phyloP scores from a whole-genome alignment of 2,329 filamentous ascomycete genomes.

The Exophiala phaeomuriformis region DNA sequence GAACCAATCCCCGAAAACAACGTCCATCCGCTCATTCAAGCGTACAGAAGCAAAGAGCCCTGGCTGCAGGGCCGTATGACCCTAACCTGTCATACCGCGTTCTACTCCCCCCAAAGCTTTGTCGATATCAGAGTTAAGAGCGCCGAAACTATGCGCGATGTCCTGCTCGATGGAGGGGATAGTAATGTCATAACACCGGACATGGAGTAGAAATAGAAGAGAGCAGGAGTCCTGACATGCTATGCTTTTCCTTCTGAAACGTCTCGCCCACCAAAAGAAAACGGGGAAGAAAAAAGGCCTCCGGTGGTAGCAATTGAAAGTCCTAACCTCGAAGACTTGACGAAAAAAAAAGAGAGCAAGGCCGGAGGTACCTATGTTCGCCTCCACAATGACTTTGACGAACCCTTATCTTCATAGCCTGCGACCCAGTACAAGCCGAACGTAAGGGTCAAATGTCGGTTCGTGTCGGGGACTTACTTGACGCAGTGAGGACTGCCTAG shows the following conservation, averaged over 20 bases:
- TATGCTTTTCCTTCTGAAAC: too few relatives aligned
- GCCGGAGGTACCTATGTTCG: neutral
- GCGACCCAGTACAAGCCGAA: neutral
- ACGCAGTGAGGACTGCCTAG: too few relatives aligned
- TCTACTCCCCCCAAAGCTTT: slow-evolving; percentile 25
- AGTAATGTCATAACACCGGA: slow-evolving; percentile 25
- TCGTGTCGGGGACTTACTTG: too few relatives aligned
- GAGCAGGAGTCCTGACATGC: too few relatives aligned
- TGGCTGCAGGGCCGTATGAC: slow-evolving; percentile 23
- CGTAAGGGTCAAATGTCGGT: neutral
- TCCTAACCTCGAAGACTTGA: neutral
- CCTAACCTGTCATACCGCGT: slow-evolving; percentile 25
- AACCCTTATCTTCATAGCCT: too few relatives aligned
- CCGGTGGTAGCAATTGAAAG: too few relatives aligned
- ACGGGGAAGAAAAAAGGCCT: too few relatives aligned
- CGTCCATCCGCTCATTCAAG: slow-evolving; percentile 23
- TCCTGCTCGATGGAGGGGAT: slow-evolving; percentile 22
- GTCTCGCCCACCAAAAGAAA: too few relatives aligned
- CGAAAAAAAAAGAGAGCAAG: neutral
- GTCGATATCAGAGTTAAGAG: slow-evolving; percentile 24
- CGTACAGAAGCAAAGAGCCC: slow-evolving; percentile 22
- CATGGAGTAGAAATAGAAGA: slow-evolving; percentile 16
- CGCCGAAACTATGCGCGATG: slow-evolving; percentile 24
- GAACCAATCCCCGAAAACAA: slow-evolving; percentile 22
- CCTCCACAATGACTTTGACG: too few relatives aligned